phyloP scores from a whole-genome alignment of 306 rosid species.

The Abrus pulchellus region DNA sequence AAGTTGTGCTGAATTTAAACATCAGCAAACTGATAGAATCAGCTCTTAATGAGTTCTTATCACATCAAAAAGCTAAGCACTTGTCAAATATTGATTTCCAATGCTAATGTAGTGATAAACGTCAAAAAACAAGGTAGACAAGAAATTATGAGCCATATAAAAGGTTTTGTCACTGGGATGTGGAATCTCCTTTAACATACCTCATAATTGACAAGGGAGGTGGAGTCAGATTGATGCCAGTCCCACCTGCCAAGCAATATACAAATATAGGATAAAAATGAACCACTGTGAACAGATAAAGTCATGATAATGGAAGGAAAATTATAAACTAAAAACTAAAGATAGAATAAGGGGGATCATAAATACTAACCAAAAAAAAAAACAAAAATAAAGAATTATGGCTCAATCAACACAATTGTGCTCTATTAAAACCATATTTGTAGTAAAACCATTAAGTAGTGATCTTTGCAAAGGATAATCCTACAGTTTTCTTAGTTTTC shows the following conservation, averaged over 20 bases:
- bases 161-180: slow-evolving; percentile 10
- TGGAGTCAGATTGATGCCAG: slow-evolving; percentile 98
- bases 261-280: slow-evolving; percentile 27
- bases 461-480: background rate
- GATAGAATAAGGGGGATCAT: background rate
- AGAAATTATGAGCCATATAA: slow-evolving; percentile 4
- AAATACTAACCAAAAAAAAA: too few relatives aligned
- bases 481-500: background rate
- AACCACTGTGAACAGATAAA: slow-evolving; percentile 6
- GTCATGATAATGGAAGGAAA: slow-evolving; percentile 8
- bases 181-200: slow-evolving; percentile 52
- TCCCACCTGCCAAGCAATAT: slow-evolving; percentile 78
- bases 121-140: slow-evolving; percentile 23
- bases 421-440: background rate
- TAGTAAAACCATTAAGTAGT: background rate
- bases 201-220: slow-evolving; percentile 90
- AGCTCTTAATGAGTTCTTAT: background rate
- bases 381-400: background rate
- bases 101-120: slow-evolving; percentile 19
- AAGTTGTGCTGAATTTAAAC: background rate
- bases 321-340: slow-evolving; percentile 9
- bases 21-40: slow-evolving; percentile 8
- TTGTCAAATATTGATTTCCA: slow-evolving; percentile 14
- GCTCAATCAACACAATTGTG: background rate
- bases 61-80: background rate